These are phyloP conservation scores for Cryphonectria nitschkei DNA, from an alignment of 2,329 filamentous ascomycete species.

Conservation along the genomic window DNA sequence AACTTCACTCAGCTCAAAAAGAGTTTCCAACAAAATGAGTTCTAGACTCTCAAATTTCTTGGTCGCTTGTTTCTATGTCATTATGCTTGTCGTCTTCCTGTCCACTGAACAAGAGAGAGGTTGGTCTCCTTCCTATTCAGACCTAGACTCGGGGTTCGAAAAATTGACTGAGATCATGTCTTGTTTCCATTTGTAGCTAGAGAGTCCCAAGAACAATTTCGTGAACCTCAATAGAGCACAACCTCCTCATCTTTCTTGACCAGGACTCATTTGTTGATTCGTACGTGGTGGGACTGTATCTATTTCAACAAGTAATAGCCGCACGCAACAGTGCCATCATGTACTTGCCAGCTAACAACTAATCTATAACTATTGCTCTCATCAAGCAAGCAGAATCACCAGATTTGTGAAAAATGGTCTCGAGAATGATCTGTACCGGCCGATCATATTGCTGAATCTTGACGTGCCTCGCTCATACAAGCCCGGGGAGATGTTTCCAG, in stretches of 20 bases:
- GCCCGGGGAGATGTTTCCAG: background rate
- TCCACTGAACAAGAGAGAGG: background rate
- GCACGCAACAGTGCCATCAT: background rate
- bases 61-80: background rate
- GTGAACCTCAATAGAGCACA: background rate
- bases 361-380: background rate
- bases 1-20: background rate
- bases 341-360: background rate
- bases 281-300: no score
- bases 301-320: background rate
- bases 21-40: background rate
- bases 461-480: background rate
- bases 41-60: background rate
- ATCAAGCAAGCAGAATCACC: no score
- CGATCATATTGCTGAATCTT: background rate
- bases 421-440: background rate
- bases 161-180: background rate
- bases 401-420: background rate
- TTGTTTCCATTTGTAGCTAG: background rate
- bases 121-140: slow-evolving; percentile 11
- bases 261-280: background rate
- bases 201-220: background rate
- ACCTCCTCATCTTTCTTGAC: no score
- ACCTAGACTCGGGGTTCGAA: slow-evolving; percentile 18
- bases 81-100: background rate